These are phyloP conservation scores for Monosporascus sp. DNA, from an alignment of 2,329 filamentous ascomycete genomes.

Conservation along the genomic window DNA sequence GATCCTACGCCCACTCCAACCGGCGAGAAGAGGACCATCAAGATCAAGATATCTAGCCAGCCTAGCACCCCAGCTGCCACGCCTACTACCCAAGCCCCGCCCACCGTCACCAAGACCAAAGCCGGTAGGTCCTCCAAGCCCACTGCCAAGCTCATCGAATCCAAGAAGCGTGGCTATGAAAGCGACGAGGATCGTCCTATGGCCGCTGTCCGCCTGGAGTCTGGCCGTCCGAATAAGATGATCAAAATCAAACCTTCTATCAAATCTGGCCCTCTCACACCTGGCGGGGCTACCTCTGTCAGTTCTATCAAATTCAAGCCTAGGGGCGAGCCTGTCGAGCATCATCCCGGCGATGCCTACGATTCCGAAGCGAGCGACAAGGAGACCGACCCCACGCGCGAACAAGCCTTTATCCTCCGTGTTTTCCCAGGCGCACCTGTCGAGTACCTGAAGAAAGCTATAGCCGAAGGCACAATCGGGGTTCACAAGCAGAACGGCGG, in stretches of 20 bases:
- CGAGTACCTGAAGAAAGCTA: slow-evolving; percentile 71
- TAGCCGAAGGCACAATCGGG: slow-evolving; percentile 74
- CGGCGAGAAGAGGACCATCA: slow-evolving; percentile 29
- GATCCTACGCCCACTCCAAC: slow-evolving; percentile 22
- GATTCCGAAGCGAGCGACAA: slow-evolving; percentile 93
- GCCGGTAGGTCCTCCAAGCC: slow-evolving; percentile 55
- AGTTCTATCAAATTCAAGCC: slow-evolving; percentile 51
- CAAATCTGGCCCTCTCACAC: slow-evolving; percentile 24
- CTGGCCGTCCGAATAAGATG: slow-evolving; percentile 40
- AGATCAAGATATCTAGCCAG: slow-evolving; percentile 32
- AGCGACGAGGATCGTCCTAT: slow-evolving; percentile 41
- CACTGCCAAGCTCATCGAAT: slow-evolving; percentile 49
- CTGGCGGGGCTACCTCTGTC: slow-evolving; percentile 26
- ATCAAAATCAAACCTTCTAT: slow-evolving; percentile 44
- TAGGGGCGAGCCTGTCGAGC: slow-evolving; percentile 61
- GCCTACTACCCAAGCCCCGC: slow-evolving; percentile 14
- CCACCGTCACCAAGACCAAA: slow-evolving; percentile 45
- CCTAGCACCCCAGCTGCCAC: slow-evolving; percentile 23
- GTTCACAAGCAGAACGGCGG: slow-evolving; percentile 57
- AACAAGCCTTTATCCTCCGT: slow-evolving; percentile 83
- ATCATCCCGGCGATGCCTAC: slow-evolving; percentile 81
- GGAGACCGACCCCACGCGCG: slow-evolving; percentile 80
- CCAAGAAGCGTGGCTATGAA: slow-evolving; percentile 56
- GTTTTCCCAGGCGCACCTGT: slow-evolving; percentile 83
- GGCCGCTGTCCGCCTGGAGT: slow-evolving; percentile 26